phyloP scores from a whole-genome alignment of 768 basidiomycete genomes.

The Pleurotus djamor region DNA sequence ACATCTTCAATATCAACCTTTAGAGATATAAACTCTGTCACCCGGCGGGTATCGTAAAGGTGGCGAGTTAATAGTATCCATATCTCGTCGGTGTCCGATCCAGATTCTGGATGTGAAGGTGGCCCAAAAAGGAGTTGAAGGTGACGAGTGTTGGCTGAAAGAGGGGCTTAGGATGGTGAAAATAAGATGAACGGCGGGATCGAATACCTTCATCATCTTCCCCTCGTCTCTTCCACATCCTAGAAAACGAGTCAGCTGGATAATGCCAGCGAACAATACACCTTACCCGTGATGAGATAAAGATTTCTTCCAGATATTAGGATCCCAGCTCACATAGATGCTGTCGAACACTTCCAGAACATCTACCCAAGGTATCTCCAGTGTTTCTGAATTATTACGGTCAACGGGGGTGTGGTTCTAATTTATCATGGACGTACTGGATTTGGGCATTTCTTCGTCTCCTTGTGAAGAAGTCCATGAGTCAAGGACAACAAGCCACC shows the following conservation, averaged over 20 bases:
- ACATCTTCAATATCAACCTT: constrained; percentile 29
- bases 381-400: constrained; percentile 29
- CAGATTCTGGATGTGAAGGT: constrained; percentile 25
- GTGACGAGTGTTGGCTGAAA: constrained; percentile 34
- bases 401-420: neutral
- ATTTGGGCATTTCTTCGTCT: constrained; percentile 8
- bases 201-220: constrained; percentile 26
- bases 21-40: constrained; percentile 69
- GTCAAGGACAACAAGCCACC: neutral
- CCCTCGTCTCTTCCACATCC: constrained; percentile 37
- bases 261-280: neutral
- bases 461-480: neutral
- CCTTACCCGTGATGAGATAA: constrained; percentile 65
- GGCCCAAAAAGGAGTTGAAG: constrained; percentile 31
- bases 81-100: constrained; percentile 43
- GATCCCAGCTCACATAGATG: constrained; percentile 88
- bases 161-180: neutral
- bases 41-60: constrained; percentile 52
- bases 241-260: constrained; percentile 19
- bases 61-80: constrained; percentile 87
- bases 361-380: constrained; percentile 75
- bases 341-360: constrained; percentile 74
- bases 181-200: neutral
- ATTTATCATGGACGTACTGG: constrained; percentile 22
- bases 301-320: constrained; percentile 49